phyloP scores from a whole-genome alignment of 495 filamentous ascomycete genomes.

The Daldinia grandis region DNA sequence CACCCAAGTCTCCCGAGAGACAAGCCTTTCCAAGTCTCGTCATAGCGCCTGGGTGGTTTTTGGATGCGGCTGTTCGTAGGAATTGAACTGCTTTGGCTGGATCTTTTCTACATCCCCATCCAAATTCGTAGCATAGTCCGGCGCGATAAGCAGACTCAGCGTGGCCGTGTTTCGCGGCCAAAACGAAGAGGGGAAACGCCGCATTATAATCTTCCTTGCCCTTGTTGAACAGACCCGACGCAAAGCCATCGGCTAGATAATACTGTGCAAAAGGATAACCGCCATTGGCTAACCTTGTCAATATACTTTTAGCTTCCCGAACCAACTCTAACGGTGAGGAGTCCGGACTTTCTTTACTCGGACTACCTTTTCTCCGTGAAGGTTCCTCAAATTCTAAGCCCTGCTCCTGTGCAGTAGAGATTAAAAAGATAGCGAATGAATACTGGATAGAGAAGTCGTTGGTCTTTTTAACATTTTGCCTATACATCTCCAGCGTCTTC shows the following conservation, averaged over 20 bases:
- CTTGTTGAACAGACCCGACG: slow-evolving; percentile 93
- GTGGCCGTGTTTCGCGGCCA: slow-evolving; percentile 96
- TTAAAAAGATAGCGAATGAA: slow-evolving; percentile 93
- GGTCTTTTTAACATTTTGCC: slow-evolving; percentile 95
- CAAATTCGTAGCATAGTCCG: slow-evolving; percentile 96
- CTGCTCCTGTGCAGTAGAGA: slow-evolving; percentile 81
- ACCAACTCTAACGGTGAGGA: slow-evolving; percentile 72
- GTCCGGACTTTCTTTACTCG: slow-evolving; percentile 56
- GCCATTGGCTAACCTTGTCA: slow-evolving; percentile 83
- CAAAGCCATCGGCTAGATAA: slow-evolving; percentile 92
- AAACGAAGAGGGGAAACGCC: slow-evolving; percentile 89
- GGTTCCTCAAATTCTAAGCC: slow-evolving; percentile 52
- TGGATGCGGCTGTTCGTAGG: slow-evolving; percentile 87
- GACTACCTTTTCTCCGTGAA: slow-evolving; percentile 53
- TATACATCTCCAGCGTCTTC: slow-evolving; percentile 96
- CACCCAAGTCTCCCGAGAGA: slow-evolving; percentile 85
- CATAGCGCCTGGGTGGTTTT: slow-evolving; percentile 95
- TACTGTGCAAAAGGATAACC: slow-evolving; percentile 98
- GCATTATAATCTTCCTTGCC: slow-evolving; percentile 88
- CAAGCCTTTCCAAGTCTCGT: slow-evolving; percentile 91
- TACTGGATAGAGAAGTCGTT: slow-evolving; percentile 89
- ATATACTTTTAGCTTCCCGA: slow-evolving; percentile 86
- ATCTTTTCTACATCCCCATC: slow-evolving; percentile 92
- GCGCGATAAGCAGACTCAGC: slow-evolving; percentile 95
- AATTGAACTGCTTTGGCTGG: slow-evolving; percentile 91